These are phyloP conservation scores for Microdochium nivale DNA, from an alignment of 2,329 filamentous ascomycete species.

Conservation along the genomic window DNA sequence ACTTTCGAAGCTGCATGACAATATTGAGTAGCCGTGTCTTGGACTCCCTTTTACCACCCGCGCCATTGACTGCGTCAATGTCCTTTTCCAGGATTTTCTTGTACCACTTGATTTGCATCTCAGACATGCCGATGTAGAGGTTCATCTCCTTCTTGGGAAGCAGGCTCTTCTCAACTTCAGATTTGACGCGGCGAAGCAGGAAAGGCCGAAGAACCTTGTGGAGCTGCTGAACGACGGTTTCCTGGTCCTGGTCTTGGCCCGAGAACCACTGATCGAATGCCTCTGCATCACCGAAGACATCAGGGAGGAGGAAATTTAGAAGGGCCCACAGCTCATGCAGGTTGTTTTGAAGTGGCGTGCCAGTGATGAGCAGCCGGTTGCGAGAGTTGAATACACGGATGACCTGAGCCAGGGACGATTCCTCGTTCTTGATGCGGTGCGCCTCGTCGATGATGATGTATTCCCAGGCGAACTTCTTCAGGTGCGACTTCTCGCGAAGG, in stretches of 20 bases:
- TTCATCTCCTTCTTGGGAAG: constrained; percentile 97
- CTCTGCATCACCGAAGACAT: constrained; percentile 93
- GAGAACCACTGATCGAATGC: constrained; percentile 99
- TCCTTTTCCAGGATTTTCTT: constrained; percentile 98
- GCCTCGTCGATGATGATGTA: constrained; percentile 99
- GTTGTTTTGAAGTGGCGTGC: constrained; percentile 95
- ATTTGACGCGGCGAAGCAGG: constrained; percentile 90
- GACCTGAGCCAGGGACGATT: constrained; percentile 92
- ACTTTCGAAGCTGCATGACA: constrained; percentile 98
- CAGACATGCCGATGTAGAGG: constrained; percentile 94
- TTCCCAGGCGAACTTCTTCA: constrained; percentile 98
- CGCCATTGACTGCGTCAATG: constrained; percentile 96
- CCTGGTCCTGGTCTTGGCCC: constrained; percentile 79
- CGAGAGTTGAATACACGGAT: constrained; percentile 94
- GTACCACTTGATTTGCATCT: constrained; percentile 99
- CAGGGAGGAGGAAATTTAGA: constrained; percentile 93
- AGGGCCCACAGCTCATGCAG: constrained; percentile 96
- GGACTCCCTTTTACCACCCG: constrained; percentile 90
- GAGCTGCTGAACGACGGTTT: constrained; percentile 90
- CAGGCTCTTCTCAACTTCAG: constrained; percentile 94
- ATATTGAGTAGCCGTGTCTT: constrained; percentile 97
- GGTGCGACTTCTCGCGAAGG: constrained; percentile 81
- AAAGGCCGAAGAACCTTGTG: constrained; percentile 91
- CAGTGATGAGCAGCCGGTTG: constrained; percentile 91
- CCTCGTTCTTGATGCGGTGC: constrained; percentile 98